phyloP scores from a whole-genome alignment of 129 eudicot species.

The Rutidosis leptorrhynchoides region DNA sequence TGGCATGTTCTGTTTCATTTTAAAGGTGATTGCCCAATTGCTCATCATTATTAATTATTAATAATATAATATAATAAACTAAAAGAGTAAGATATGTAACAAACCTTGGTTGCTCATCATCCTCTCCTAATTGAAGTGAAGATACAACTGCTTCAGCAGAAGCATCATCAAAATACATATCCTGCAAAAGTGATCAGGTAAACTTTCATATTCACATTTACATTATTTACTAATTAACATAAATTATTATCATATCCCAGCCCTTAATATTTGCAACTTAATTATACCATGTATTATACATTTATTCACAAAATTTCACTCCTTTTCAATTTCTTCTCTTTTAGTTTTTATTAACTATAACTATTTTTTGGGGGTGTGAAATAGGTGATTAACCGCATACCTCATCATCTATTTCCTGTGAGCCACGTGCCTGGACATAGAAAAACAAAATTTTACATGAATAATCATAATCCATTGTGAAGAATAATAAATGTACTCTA shows the following conservation, averaged over 20 bases:
- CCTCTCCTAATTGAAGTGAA: slow-evolving; percentile 63
- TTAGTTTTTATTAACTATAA: not conserved
- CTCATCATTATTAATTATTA: too few relatives aligned
- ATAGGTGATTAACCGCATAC: slow-evolving; percentile 23
- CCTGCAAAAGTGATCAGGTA: slow-evolving; percentile 42
- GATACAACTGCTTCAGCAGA: slow-evolving; percentile 95
- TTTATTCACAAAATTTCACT: not conserved
- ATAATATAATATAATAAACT: too few relatives aligned
- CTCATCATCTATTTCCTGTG: slow-evolving; percentile 90
- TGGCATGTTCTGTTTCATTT: not conserved
- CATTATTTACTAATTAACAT: not conserved
- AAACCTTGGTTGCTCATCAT: slow-evolving; percentile 69
- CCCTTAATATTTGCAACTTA: not conserved
- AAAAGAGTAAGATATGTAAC: not conserved
- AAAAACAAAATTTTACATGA: not conserved
- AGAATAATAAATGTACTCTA: not conserved
- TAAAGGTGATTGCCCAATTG: not conserved
- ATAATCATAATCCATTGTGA: not conserved
- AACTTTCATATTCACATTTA: not conserved
- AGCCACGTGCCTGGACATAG: slow-evolving; percentile 72
- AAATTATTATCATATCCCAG: not conserved
- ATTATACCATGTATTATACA: not conserved
- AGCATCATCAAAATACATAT: slow-evolving; percentile 92
- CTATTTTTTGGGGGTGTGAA: slow-evolving; percentile 2
- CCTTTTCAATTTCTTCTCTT: not conserved